Evolutionary conservation across 768 basidiomycete genomes (phyloP), one percentile per base, ranked within the genome.

Genomic region (Leccinum longicurvipes): DNA sequence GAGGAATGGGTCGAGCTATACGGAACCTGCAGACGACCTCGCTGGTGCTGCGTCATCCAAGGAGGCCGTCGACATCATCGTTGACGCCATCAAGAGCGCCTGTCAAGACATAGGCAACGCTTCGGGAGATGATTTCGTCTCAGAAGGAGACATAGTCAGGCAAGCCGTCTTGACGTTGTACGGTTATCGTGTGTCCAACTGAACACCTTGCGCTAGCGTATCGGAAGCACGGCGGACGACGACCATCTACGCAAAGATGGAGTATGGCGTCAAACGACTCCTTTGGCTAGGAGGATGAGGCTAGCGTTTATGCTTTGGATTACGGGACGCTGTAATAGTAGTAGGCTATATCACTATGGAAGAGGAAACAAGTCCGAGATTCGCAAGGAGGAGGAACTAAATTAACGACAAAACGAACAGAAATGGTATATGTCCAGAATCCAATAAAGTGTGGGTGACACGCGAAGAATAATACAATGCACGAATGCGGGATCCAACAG

Each of bases 221-320:
- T 79, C 80, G 7, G 92, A 97, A 62, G 95, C 95, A 2, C 85
- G 88, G 68, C 79, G 83, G 52, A 85, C 87, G 77, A 97, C 92
- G 3, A 90, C 85, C 58, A 77, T 95, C 61, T 89, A 91, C 69
- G 83, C 93, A 14, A 93, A 93, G 74, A 88, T 96, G 84, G 94
- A 97, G 66, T 93, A 96, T 69, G 91, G 91, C 0, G 79, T 97
- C 50, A 98, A 95, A 78, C 78, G 93, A 60, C 74, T 96, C 67
- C 72, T 96, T 56, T 96, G 93, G 93, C 72, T 96, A 47, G 90
- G 91, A 48, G 81, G 87, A 60, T 91, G 8, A 46, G 19, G 19
- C 23, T 23, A 45, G 49, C 9, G 32, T 52, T 47, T 27, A 23
- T 49, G 41, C 32, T 36, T 32, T 55, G 45, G 14, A 56, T 54